phyloP scores from a whole-genome alignment of 768 basidiomycete species.

The Boletus fagicola region DNA sequence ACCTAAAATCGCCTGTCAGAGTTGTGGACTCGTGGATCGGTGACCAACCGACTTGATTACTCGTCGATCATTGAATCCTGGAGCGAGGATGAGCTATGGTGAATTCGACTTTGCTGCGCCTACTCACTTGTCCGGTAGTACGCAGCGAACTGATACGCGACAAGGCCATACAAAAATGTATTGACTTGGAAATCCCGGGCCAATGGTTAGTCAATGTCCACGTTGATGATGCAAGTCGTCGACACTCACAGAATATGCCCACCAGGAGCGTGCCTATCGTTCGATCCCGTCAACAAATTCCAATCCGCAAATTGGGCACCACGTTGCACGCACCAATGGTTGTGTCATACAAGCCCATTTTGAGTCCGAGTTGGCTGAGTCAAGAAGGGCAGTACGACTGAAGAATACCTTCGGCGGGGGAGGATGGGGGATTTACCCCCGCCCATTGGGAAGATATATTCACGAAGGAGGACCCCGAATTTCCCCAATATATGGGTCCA shows the following conservation, averaged over 20 bases:
- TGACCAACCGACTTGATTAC: background rate
- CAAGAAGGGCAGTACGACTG: background rate
- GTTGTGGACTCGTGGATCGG: background rate
- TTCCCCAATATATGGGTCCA: background rate
- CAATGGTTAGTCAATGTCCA: background rate
- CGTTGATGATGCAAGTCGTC: background rate
- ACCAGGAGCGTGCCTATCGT: background rate
- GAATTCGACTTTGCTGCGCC: background rate
- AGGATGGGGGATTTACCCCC: too few relatives aligned
- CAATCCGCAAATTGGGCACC: too few relatives aligned
- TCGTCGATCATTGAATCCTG: slow-evolving; percentile 15
- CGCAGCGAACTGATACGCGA: slow-evolving; percentile 41
- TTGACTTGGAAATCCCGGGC: slow-evolving; percentile 14
- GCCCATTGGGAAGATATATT: background rate
- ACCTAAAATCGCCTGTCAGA: background rate
- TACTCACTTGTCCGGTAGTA: slow-evolving; percentile 31
- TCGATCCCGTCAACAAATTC: background rate
- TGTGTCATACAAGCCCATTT: background rate
- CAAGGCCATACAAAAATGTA: slow-evolving; percentile 39
- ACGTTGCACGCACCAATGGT: background rate
- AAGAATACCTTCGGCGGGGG: background rate
- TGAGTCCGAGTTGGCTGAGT: background rate
- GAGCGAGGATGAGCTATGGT: background rate
- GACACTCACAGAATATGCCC: background rate
- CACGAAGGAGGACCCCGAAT: background rate